phyloP scores from a whole-genome alignment of 306 rosid genomes.

The Albizia julibrissin region DNA sequence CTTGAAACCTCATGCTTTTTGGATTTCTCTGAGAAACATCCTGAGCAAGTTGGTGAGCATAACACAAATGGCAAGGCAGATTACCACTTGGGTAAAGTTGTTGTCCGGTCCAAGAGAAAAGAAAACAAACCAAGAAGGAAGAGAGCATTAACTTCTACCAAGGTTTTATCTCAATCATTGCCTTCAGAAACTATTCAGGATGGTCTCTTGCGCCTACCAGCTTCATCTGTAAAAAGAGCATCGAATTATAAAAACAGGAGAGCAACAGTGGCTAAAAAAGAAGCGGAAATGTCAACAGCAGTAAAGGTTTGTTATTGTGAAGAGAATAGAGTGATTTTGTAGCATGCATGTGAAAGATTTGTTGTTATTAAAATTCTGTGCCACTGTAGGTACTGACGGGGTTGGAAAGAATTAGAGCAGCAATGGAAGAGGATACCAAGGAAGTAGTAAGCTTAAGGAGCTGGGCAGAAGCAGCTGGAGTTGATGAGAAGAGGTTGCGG shows the following conservation, averaged over 20 bases:
- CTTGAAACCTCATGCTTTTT: conserved; percentile 43
- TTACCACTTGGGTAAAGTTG: conserved; percentile 23
- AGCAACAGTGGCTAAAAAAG: conserved; percentile 52
- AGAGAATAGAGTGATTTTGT: conserved; percentile 1
- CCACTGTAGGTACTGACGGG: conserved; percentile 60
- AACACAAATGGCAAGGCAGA: conserved; percentile 36
- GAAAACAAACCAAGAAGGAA: conserved; percentile 55
- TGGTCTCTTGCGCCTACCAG: conserved; percentile 19
- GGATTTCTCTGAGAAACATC: conserved; percentile 28
- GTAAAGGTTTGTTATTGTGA: conserved; percentile 62
- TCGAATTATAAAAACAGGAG: conserved; percentile 51
- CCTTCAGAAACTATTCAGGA: conserved; percentile 37
- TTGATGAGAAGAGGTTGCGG: conserved; percentile 61
- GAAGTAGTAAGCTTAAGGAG: conserved; percentile 58
- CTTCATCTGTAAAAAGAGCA: conserved; percentile 48
- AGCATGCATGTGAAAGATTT: not conserved
- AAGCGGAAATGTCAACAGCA: conserved; percentile 75
- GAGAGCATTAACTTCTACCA: conserved; percentile 29
- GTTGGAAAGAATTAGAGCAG: conserved; percentile 66
- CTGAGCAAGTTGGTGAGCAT: conserved; percentile 34
- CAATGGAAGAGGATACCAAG: conserved; percentile 68
- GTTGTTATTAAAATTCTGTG: not conserved
- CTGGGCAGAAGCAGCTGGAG: conserved; percentile 85
- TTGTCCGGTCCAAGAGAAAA: conserved; percentile 61
- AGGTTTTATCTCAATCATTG: conserved; percentile 35